Evolutionary conservation across 1,284 basidiomycete species (phyloP), one percentile per base, ranked within the genome.

Genomic region (Lentinus polychrous): DNA sequence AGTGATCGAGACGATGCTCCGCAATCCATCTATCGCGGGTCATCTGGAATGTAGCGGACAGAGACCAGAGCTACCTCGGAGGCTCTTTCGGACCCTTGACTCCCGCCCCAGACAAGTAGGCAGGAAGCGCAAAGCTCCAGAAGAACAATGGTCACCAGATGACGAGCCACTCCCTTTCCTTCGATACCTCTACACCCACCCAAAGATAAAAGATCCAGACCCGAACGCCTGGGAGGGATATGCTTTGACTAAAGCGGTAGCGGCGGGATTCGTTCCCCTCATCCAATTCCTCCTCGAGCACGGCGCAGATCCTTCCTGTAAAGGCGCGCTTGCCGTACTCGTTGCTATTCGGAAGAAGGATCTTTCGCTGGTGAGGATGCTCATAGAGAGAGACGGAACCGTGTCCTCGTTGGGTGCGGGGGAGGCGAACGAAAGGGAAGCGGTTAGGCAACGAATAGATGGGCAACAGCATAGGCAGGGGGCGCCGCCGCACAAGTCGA

Each of bases 291-390:
- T 94, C 6, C 76, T 94, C 40, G 66, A 70, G 1, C 68, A 80
- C n/a, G 85, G 81, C 2, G 91, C 89, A 0, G 81, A 81, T 2
- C 90, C 91, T 0, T 59, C 60, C 10, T 66, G 67, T 53, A 85
- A 84, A 56, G 61, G 75, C 8, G 73, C 71, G 18, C 66, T 92
- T 23, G 74, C 89, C 0, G 72, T 94, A n/a, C 67, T 74, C 36
- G 75, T 90, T 3, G 92, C 92, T 2, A 86, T 94, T 45, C 73
- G 76, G 46, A 75, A 77, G 53, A 79, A 77, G 53, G 79, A 91
- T 55, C 65, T 93, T 10, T 54, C 58, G 0, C 69, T 92, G 46
- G 81, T 94, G 27, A 81, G 76, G 59, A 64, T 86, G 64, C 73
- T 94, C 17, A 72, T 94, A 44, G 91, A 94, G 61, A 71, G 76